Conservation (phyloP, 495 filamentous ascomycete species). For the Penicillium herquei region DNA sequence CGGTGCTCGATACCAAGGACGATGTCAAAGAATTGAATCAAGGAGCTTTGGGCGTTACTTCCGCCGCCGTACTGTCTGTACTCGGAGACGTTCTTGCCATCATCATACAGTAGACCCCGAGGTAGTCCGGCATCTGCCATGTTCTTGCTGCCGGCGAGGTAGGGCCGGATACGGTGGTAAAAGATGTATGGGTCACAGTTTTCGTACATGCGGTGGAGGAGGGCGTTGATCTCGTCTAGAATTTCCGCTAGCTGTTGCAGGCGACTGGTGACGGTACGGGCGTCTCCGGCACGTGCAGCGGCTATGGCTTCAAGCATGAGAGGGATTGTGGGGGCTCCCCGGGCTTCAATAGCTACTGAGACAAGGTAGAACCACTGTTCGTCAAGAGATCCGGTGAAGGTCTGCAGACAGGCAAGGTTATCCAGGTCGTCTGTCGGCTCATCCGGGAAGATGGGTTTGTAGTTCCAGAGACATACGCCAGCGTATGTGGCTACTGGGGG, state of each 20-base stretch:
- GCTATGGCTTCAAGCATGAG: slow-evolving; percentile 84
- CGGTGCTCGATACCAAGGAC: slow-evolving; percentile 88
- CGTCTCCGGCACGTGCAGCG: slow-evolving; percentile 73
- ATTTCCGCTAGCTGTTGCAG: slow-evolving; percentile 78
- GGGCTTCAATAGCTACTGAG: slow-evolving; percentile 92
- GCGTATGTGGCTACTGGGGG: slow-evolving; percentile 96
- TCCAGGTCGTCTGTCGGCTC: slow-evolving; percentile 77
- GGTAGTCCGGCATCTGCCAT: slow-evolving; percentile 93
- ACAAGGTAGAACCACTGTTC: slow-evolving; percentile 98
- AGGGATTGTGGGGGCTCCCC: slow-evolving; percentile 83
- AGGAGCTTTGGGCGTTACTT: slow-evolving; percentile 90
- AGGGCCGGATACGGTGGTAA: slow-evolving; percentile 90
- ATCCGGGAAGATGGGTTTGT: slow-evolving; percentile 78
- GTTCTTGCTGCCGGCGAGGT: slow-evolving; percentile 93
- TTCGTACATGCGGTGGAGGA: slow-evolving; percentile 86
- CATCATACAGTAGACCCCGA: slow-evolving; percentile 81
- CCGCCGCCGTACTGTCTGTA: slow-evolving; percentile 85
- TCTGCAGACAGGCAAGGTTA: slow-evolving; percentile 80
- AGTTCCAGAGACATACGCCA: slow-evolving; percentile 92
- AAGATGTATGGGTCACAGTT: slow-evolving; percentile 91
- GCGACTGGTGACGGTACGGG: slow-evolving; percentile 66
- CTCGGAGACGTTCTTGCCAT: slow-evolving; percentile 60
- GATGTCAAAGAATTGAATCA: slow-evolving; percentile 94
- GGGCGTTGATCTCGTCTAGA: slow-evolving; percentile 72
- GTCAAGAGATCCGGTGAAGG: slow-evolving; percentile 93